These are phyloP conservation scores for Leonotis leonurus DNA, from an alignment of 257 asterid species.

Conservation along the genomic window DNA sequence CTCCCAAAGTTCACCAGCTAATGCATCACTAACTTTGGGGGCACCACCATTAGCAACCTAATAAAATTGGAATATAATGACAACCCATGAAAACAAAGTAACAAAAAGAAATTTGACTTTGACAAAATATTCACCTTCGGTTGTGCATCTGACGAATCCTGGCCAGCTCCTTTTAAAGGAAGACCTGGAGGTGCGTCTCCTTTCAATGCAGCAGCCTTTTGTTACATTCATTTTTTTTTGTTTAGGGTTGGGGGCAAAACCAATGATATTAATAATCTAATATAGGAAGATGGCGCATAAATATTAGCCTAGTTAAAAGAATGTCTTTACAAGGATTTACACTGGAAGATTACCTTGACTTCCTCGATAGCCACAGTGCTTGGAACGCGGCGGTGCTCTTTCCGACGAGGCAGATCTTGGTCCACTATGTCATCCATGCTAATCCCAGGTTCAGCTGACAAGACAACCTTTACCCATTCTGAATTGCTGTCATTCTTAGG, in stretches of 20 bases:
- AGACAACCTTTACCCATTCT: constrained; percentile 46
- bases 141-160: constrained; percentile 89
- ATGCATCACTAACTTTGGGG: constrained; percentile 81
- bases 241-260: constrained; percentile 1
- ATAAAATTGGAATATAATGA: constrained; percentile 17
- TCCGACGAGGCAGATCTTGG: constrained; percentile 83
- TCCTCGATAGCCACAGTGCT: constrained; percentile 98
- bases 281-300: background rate
- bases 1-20: constrained; percentile 99
- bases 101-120: constrained; percentile 8
- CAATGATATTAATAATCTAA: background rate
- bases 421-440: constrained; percentile 92
- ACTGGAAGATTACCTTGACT: constrained; percentile 62
- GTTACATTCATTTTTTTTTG: too few species aligned
- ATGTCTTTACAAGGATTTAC: constrained; percentile 4
- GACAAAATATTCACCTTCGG: constrained; percentile 50
- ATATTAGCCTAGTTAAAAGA: background rate
- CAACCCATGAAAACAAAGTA: constrained; percentile 10
- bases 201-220: constrained; percentile 99
- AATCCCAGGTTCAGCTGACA: constrained; percentile 89
- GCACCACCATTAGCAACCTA: constrained; percentile 76
- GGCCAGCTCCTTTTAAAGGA: constrained; percentile 98
- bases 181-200: constrained; percentile 99
- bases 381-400: constrained; percentile 98
- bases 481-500: constrained; percentile 33